Base-by-base conservation (phyloP, 352 stramenopile genomes). In the Halophytophthora polymorphica region DNA sequence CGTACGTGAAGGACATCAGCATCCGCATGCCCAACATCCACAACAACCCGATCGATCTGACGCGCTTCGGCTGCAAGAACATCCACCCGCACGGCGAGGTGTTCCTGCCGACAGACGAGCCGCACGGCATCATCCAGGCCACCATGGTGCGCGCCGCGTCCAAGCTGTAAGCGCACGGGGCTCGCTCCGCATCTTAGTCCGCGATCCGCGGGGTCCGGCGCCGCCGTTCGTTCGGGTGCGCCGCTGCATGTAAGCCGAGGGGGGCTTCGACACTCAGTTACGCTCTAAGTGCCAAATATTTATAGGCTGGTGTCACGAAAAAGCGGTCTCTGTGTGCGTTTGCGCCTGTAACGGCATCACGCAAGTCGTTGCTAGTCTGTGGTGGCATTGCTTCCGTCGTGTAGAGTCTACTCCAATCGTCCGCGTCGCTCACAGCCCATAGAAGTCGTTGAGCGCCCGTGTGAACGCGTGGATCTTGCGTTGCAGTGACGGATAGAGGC, bases 1-100 rank as follows among this genome's bases (percentile, higher is more conserved):
- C 74, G 29, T 72, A 69, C 38, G 82, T 95, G 28, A 77, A 81
- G 54, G 73, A 87, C 56, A 84, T 93, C 51, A 83, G 54, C 47
- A 81, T 91, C 59, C 66, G 57, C n/a, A 90, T 90, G 75, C 82
- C 85, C 23, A 96, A 95, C 66, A 84, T 96, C 51, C 86, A 96
- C 73, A 93, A 96, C 66, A 67, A 95, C 28, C 84, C 86, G 15
- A 86, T 96, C 23, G 78, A 95, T 46, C 63, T 96, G 41, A 69
- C 74, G 58, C 78, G 76, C 56, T 94, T 95, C 48, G 83, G 83
- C 15, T 67, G 93, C 45, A 79, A 81, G 63, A 96, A 95, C 63
- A 86, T 77, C 44, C 81, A 96, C 61, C 78, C 88, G 41, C 89
- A 91, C 38, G 86, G 86, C n/a, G 73, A 94, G 50, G 81, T 96